These are phyloP conservation scores for Olyra latifolia DNA, from an alignment of 176 grass and related monocot genomes.

Conservation along the genomic window DNA sequence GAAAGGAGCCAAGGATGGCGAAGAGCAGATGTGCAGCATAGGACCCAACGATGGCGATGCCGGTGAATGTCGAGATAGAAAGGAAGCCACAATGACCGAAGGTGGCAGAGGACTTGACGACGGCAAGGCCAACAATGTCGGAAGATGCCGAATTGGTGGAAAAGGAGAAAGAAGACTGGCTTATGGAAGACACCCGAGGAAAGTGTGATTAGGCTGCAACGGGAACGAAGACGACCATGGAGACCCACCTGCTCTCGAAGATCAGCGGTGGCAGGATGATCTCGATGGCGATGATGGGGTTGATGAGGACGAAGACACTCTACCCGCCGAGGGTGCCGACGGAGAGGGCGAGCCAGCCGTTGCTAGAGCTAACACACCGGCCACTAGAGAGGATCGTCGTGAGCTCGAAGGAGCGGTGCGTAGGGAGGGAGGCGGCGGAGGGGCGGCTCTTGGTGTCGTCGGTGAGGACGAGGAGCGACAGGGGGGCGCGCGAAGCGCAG, in stretches of 20 bases:
- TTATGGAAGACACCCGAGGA: no score
- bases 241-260: constrained; percentile 60
- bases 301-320: constrained; percentile 49
- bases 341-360: constrained; percentile 61
- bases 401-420: constrained; percentile 46
- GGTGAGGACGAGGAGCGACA: constrained; percentile 43
- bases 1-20: no score
- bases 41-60: no score
- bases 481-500: constrained; percentile 32
- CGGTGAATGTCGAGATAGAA: no score
- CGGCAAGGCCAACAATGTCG: no score
- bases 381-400: constrained; percentile 40
- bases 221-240: constrained; percentile 58
- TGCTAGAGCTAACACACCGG: constrained; percentile 55
- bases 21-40: no score
- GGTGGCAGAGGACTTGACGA: no score
- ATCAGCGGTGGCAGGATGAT: constrained; percentile 54
- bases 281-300: constrained; percentile 48
- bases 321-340: constrained; percentile 33
- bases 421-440: constrained; percentile 42
- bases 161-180: no score
- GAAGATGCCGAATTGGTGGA: no score
- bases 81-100: no score
- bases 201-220: no score
- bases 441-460: constrained; percentile 48